These are phyloP conservation scores for Salix exigua DNA, from an alignment of 345 rosid genomes.

Conservation along the genomic window DNA sequence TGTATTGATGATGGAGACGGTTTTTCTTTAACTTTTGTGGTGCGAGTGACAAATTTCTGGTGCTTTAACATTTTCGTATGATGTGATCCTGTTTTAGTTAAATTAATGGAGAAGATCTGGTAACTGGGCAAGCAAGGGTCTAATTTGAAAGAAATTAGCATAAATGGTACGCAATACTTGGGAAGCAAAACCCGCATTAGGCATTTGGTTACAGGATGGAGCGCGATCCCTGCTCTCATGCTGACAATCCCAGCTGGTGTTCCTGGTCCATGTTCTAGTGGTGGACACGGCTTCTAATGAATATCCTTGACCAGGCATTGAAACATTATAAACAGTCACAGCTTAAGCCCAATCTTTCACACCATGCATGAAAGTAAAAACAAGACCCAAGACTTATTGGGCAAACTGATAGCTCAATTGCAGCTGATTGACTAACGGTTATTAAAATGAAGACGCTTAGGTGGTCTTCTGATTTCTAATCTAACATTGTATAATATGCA, in stretches of 20 bases:
- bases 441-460: not conserved
- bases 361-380: no score
- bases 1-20: not conserved
- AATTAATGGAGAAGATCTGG: not conserved
- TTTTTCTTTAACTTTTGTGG: not conserved
- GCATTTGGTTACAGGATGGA: no score
- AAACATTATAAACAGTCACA: not conserved
- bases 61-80: not conserved
- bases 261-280: not conserved
- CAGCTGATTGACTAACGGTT: not conserved
- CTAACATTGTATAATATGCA: slow-evolving; percentile 16
- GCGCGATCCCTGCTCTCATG: not conserved
- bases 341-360: not conserved
- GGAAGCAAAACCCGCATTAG: no score
- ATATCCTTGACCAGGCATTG: no score
- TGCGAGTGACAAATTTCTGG: not conserved
- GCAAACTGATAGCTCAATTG: no score
- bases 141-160: no score
- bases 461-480: not conserved
- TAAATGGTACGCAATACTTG: no score
- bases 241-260: not conserved
- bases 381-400: not conserved
- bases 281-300: not conserved
- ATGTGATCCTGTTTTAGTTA: not conserved
- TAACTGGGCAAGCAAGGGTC: no score